Percentiles rank a stretch among this genome's conserved stretches.
phyloP scores from a whole-genome alignment of 164 flowering plant species.

The Kingdonia uniflora region DNA sequence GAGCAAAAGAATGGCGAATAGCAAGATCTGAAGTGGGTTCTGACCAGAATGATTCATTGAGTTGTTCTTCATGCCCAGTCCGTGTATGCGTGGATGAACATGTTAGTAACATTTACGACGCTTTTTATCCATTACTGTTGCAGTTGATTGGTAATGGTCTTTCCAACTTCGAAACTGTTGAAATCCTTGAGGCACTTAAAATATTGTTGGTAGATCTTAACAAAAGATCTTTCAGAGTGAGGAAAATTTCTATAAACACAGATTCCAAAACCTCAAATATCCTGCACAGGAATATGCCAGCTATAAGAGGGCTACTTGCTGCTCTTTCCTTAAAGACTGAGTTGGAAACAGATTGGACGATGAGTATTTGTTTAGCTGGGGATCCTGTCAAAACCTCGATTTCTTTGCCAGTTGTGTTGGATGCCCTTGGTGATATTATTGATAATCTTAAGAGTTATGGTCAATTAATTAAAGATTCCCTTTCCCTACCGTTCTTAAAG shows the following conservation, averaged over 20 bases:
- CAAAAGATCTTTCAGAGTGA: conserved; percentile 38
- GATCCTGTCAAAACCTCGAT: conserved; percentile 70
- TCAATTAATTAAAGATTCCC: conserved; percentile 29
- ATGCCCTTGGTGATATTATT: conserved; percentile 52
- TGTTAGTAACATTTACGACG: conserved; percentile 54
- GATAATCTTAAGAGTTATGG: conserved; percentile 22
- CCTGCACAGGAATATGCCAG: conserved; percentile 26
- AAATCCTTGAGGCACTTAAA: conserved; percentile 38
- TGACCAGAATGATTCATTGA: conserved; percentile 31
- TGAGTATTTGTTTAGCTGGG: conserved; percentile 45
- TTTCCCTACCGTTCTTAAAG: conserved; percentile 54
- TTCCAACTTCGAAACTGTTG: conserved; percentile 29
- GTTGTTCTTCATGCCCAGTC: conserved; percentile 59
- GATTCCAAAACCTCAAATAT: conserved; percentile 14
- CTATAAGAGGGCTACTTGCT: conserved; percentile 33
- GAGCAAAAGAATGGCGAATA: conserved; percentile 85
- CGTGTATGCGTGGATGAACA: conserved; percentile 78
- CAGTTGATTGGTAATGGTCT: conserved; percentile 30
- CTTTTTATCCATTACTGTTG: conserved; percentile 39
- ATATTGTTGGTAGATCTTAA: conserved; percentile 32
- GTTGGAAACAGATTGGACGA: conserved; percentile 26
- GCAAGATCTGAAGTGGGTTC: conserved; percentile 66
- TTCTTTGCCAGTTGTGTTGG: conserved; percentile 75
- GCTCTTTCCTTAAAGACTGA: conserved; percentile 52
- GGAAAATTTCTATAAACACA: conserved; percentile 36